Conservation (phyloP, 2,329 filamentous ascomycete genomes). For the Monilinia polystroma region DNA sequence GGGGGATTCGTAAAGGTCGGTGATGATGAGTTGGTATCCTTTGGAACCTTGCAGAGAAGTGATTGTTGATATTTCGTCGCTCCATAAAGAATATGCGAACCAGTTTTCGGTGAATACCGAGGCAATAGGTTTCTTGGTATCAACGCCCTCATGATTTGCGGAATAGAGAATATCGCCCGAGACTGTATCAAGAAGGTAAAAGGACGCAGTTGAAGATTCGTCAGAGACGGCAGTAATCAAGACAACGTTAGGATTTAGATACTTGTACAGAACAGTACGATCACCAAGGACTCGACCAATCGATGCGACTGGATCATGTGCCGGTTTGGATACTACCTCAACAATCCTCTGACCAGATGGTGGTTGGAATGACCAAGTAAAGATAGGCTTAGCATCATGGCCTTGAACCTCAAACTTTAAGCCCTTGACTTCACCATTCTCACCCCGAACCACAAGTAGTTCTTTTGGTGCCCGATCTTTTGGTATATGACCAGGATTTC, state of each 20-base stretch:
- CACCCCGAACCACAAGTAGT: conserved; percentile 53
- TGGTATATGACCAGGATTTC: conserved; percentile 50
- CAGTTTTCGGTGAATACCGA: conserved; percentile 90
- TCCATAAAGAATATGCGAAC: conserved; percentile 82
- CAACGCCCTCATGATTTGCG: conserved; percentile 68
- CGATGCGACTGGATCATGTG: conserved; percentile 85
- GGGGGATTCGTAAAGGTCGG: conserved; percentile 87
- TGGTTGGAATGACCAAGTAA: conserved; percentile 73
- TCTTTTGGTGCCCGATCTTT: conserved; percentile 50
- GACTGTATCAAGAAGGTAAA: conserved; percentile 82
- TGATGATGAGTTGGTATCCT: conserved; percentile 81
- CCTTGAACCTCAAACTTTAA: conserved; percentile 51
- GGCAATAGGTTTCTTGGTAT: conserved; percentile 69
- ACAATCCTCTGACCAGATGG: conserved; percentile 65
- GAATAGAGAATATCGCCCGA: conserved; percentile 79
- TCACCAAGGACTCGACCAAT: conserved; percentile 93
- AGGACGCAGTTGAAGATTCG: conserved; percentile 57
- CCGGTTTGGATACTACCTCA: conserved; percentile 64
- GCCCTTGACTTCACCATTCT: conserved; percentile 53
- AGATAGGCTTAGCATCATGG: conserved; percentile 46
- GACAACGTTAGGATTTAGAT: conserved; percentile 83
- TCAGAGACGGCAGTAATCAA: conserved; percentile 70
- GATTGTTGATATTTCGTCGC: conserved; percentile 57
- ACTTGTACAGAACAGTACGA: conserved; percentile 94
- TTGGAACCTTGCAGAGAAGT: conserved; percentile 61